Conservation (phyloP, 2,329 filamentous ascomycete genomes). For the Septoria linicola region DNA sequence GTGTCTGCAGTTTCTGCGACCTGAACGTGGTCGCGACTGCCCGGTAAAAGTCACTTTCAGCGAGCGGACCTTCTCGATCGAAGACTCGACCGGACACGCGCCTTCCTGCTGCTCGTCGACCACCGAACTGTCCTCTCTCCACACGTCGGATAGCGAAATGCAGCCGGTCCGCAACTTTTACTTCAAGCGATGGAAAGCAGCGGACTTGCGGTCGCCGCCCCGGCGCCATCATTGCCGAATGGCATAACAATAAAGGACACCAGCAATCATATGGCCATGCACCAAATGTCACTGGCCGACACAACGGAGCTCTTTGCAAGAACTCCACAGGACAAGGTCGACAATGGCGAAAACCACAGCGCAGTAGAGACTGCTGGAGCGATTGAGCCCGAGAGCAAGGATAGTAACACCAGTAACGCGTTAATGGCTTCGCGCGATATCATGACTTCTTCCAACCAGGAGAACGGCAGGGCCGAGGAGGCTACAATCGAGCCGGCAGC, state of each 20-base stretch:
- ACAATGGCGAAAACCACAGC: neutral
- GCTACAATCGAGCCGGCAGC: neutral
- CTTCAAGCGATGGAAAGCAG: slow-evolving; percentile 24
- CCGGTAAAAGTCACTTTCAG: no score
- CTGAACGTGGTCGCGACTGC: no score
- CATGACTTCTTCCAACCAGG: no score
- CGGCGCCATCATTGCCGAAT: slow-evolving; percentile 6
- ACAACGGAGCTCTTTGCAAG: slow-evolving; percentile 3
- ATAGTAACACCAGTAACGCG: neutral
- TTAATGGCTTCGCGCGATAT: no score
- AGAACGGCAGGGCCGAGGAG: neutral
- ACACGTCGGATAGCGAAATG: slow-evolving; percentile 16
- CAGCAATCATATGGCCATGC: slow-evolving; percentile 12
- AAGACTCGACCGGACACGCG: no score
- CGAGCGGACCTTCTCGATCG: no score
- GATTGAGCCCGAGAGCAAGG: neutral
- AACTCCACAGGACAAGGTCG: neutral
- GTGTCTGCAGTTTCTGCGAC: no score
- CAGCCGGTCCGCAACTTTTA: slow-evolving; percentile 15
- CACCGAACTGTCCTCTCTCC: neutral
- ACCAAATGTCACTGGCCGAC: slow-evolving; percentile 2
- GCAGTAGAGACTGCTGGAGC: neutral
- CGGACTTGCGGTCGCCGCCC: slow-evolving; percentile 12
- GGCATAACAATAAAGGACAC: slow-evolving; percentile 14
- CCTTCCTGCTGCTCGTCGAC: neutral